phyloP scores from a whole-genome alignment of 768 basidiomycete species.

The Termitomyces sp. region DNA sequence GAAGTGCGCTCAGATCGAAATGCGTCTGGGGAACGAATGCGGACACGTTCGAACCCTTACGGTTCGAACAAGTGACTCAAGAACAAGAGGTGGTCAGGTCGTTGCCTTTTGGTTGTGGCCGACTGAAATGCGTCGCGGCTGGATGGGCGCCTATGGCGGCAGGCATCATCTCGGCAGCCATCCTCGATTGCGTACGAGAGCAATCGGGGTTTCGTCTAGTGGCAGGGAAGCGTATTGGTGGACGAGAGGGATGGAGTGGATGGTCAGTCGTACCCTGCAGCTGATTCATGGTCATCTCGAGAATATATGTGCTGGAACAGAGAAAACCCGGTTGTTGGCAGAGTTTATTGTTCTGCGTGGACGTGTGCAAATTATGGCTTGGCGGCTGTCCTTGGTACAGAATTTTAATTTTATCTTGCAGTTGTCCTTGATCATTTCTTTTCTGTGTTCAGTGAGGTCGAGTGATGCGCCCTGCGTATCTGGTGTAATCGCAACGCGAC shows the following conservation, averaged over 20 bases:
- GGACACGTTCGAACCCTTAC: slow-evolving; percentile 36
- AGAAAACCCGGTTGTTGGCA: too few relatives aligned
- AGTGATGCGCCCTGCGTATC: too few relatives aligned
- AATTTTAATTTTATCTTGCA: too few relatives aligned
- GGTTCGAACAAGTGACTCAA: slow-evolving; percentile 20
- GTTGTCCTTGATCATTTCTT: too few relatives aligned
- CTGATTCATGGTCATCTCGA: background rate
- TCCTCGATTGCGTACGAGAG: slow-evolving; percentile 29
- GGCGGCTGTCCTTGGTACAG: too few relatives aligned
- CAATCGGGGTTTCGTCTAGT: slow-evolving; percentile 21
- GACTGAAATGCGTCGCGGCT: slow-evolving; percentile 39
- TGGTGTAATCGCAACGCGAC: too few relatives aligned
- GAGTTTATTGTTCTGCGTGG: too few relatives aligned
- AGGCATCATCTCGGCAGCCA: slow-evolving; percentile 38
- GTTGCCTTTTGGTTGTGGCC: slow-evolving; percentile 47
- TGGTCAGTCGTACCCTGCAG: slow-evolving; percentile 26
- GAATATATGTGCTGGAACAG: background rate
- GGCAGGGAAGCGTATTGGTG: slow-evolving; percentile 25
- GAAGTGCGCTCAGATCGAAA: slow-evolving; percentile 23
- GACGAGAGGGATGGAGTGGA: slow-evolving; percentile 39
- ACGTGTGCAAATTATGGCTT: too few relatives aligned
- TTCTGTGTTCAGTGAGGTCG: too few relatives aligned
- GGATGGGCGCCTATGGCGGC: slow-evolving; percentile 49
- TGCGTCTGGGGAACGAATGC: slow-evolving; percentile 32
- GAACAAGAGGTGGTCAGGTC: slow-evolving; percentile 16